Conservation (phyloP, 73 alveolate genomes). For the Effrenium voratum region DNA sequence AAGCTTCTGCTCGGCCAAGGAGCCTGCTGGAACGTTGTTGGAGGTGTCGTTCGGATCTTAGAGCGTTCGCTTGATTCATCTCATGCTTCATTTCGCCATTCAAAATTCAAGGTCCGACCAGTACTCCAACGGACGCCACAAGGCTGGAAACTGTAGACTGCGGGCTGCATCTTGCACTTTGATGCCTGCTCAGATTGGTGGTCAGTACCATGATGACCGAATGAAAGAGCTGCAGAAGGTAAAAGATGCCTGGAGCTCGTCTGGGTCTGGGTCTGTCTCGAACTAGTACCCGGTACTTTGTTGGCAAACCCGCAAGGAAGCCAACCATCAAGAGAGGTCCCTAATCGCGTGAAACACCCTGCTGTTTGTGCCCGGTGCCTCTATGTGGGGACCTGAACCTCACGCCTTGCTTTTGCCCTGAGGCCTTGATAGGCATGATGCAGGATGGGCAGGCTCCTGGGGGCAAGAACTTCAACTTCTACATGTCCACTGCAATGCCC, state of each 20-base stretch:
- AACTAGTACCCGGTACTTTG: neutral
- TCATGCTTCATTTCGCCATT: neutral
- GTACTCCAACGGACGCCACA: too few species aligned
- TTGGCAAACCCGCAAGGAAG: neutral
- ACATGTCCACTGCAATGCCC: slow-evolving; percentile 23
- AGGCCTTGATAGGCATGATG: slow-evolving; percentile 68
- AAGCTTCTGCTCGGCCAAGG: neutral
- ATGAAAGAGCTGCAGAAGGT: slow-evolving; percentile 72
- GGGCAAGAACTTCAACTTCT: slow-evolving; percentile 53
- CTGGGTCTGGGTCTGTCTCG: neutral
- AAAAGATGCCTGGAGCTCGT: neutral
- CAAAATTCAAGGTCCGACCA: too few species aligned
- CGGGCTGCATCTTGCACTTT: neutral
- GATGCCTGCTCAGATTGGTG: slow-evolving; percentile 36
- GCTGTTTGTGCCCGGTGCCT: neutral
- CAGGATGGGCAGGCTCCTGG: slow-evolving; percentile 1
- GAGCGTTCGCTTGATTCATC: too few species aligned
- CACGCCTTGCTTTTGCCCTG: neutral
- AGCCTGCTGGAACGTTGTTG: neutral
- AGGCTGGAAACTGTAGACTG: too few species aligned
- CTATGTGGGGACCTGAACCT: neutral
- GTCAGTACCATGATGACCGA: slow-evolving; percentile 85
- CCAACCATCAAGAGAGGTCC: neutral
- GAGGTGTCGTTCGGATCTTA: neutral
- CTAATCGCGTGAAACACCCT: neutral